phyloP scores from a whole-genome alignment of 2,329 filamentous ascomycete genomes.

The Podosphaera xanthii region DNA sequence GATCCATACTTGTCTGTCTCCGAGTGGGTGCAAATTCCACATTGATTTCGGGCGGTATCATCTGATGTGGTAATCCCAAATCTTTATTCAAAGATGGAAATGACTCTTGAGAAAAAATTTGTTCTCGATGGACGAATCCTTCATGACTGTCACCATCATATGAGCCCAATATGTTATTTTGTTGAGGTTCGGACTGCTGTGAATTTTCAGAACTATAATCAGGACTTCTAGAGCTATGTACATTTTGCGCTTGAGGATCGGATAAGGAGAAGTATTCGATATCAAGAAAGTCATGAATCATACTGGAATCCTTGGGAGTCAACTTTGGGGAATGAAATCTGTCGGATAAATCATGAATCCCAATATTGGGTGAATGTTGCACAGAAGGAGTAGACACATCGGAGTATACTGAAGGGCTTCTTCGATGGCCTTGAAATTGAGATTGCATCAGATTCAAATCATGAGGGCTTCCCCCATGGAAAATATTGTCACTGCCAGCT shows the following conservation, averaged over 20 bases:
- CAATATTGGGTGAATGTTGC: constrained; percentile 61
- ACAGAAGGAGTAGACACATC: constrained; percentile 76
- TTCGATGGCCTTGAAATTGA: constrained; percentile 58
- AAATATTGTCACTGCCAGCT: constrained; percentile 22
- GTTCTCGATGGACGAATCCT: constrained; percentile 25
- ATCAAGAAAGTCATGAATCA: constrained; percentile 58
- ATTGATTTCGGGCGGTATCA: constrained; percentile 85
- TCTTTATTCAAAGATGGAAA: constrained; percentile 29
- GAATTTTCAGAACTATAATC: constrained; percentile 51
- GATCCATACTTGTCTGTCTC: constrained; percentile 40
- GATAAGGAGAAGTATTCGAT: constrained; percentile 65
- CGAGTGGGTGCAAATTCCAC: constrained; percentile 74
- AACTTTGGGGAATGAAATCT: constrained; percentile 62
- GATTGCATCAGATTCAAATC: constrained; percentile 36
- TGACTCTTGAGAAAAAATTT: constrained; percentile 29
- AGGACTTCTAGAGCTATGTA: constrained; percentile 47
- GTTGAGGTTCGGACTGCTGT: constrained; percentile 34
- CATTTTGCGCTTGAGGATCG: constrained; percentile 30
- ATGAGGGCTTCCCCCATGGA: constrained; percentile 17
- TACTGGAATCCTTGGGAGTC: constrained; percentile 42
- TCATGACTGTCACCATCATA: constrained; percentile 10
- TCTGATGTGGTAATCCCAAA: constrained; percentile 45
- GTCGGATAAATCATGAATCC: constrained; percentile 60
- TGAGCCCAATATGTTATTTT: constrained; percentile 22
- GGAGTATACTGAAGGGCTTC: constrained; percentile 74